Evolutionary conservation across 2,329 filamentous ascomycete species (phyloP).

Genomic region (Alternaria sp.): DNA sequence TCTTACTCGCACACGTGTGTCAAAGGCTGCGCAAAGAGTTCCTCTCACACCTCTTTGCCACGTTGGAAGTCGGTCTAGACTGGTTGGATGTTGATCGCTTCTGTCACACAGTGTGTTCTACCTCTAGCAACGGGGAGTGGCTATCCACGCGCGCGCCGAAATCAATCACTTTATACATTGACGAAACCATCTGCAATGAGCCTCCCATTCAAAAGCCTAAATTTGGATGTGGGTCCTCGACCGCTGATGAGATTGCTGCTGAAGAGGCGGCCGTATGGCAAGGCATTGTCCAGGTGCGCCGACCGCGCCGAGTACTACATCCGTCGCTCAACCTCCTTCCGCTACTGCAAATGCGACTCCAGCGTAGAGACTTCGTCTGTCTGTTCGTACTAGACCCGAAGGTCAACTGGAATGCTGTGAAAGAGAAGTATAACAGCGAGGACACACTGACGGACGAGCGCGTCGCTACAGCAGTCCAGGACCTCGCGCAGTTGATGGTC

Average conservation of each 20-base stretch:
- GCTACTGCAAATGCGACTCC: neutral
- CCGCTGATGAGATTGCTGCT: neutral
- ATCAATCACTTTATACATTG: neutral
- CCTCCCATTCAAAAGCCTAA: neutral
- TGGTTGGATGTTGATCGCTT: neutral
- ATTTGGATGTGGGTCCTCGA: too few species aligned
- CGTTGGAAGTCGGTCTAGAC: neutral
- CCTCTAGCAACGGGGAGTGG: neutral
- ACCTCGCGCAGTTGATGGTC: neutral
- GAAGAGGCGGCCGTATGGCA: fast-evolving
- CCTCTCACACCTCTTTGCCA: neutral
- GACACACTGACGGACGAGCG: neutral
- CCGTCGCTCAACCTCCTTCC: neutral
- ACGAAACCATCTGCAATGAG: neutral
- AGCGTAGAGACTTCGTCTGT: neutral
- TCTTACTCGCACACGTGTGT: neutral
- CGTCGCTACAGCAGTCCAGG: neutral
- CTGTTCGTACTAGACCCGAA: neutral
- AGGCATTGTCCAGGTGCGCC: neutral
- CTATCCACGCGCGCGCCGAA: neutral
- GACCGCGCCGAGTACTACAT: neutral
- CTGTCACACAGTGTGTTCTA: neutral
- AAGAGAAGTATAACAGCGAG: neutral
- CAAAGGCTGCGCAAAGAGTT: neutral
- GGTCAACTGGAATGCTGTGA: neutral